phyloP scores from a whole-genome alignment of 2,329 filamentous ascomycete species.

The Graphilbum sp. region DNA sequence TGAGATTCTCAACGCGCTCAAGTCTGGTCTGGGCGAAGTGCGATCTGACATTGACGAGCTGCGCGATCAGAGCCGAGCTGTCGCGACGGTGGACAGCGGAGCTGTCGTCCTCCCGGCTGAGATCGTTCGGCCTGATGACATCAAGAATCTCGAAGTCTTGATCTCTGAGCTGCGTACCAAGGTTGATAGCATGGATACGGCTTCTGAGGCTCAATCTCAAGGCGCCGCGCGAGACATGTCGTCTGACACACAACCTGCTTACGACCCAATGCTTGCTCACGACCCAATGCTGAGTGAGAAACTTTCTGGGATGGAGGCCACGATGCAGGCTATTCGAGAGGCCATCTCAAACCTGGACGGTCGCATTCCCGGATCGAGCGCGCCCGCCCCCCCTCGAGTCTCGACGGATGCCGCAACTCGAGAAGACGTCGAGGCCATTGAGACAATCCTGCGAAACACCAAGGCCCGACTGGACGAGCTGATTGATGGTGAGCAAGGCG shows the following conservation, averaged over 20 bases:
- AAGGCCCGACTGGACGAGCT: slow-evolving; percentile 74
- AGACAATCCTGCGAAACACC: slow-evolving; percentile 77
- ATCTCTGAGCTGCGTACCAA: slow-evolving; percentile 72
- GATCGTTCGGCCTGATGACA: slow-evolving; percentile 49
- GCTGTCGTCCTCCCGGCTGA: slow-evolving; percentile 34
- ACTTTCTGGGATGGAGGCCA: slow-evolving; percentile 29
- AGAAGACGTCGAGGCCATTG: slow-evolving; percentile 80
- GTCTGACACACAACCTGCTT: no score
- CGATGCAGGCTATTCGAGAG: slow-evolving; percentile 27
- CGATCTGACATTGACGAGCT: slow-evolving; percentile 64
- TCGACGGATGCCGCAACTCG: slow-evolving; percentile 42
- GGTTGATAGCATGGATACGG: slow-evolving; percentile 54
- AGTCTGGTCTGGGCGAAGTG: slow-evolving; percentile 60
- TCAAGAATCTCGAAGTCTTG: slow-evolving; percentile 72
- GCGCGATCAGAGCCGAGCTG: slow-evolving; percentile 39
- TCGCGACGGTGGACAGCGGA: slow-evolving; percentile 35
- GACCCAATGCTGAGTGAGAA: slow-evolving; percentile 13
- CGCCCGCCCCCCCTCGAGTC: slow-evolving; percentile 9
- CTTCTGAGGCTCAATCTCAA: background rate
- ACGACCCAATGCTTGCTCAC: slow-evolving; percentile 6
- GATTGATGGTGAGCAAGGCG: slow-evolving; percentile 54
- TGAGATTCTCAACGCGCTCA: slow-evolving; percentile 78
- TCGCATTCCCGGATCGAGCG: slow-evolving; percentile 3
- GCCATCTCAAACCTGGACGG: slow-evolving; percentile 16
- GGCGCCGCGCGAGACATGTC: background rate